Evolutionary conservation across 179 eudicot genomes (phyloP).

Genomic region (Kewa caespitosa): DNA sequence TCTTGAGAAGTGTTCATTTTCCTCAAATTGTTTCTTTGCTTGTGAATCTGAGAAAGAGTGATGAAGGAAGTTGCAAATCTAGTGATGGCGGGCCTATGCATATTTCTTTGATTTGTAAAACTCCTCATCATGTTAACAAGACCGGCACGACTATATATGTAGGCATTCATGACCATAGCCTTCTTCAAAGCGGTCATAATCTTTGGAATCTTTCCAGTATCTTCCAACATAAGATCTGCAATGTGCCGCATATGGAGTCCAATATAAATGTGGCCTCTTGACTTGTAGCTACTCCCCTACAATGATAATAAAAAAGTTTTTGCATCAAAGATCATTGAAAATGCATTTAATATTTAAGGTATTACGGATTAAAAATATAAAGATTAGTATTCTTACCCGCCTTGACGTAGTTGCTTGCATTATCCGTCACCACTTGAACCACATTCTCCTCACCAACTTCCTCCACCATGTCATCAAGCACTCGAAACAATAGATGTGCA

Average conservation of each 20-base stretch:
- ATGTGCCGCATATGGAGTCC: constrained; percentile 22
- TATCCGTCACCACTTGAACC: background rate
- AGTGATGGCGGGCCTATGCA: constrained; percentile 7
- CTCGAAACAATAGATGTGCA: background rate
- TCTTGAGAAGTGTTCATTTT: constrained; percentile 5
- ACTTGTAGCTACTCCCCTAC: background rate
- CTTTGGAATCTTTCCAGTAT: constrained; percentile 7
- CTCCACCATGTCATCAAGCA: background rate
- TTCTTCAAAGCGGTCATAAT: constrained; percentile 7
- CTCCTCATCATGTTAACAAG: constrained; percentile 13
- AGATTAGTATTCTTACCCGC: background rate
- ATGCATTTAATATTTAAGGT: background rate
- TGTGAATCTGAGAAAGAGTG: background rate
- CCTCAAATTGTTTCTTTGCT: constrained; percentile 14
- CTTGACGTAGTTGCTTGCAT: background rate
- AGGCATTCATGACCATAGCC: constrained; percentile 6
- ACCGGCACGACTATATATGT: background rate
- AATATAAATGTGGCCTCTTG: constrained; percentile 1
- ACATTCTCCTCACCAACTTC: constrained; percentile 1
- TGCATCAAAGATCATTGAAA: background rate
- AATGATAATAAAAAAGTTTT: background rate
- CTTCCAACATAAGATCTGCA: constrained; percentile 21
- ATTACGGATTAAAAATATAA: background rate
- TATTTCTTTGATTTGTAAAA: constrained; percentile 7
- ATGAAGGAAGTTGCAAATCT: constrained; percentile 21